Base-by-base conservation (phyloP, 208 protist species). In the Wallacemonas collosoma region DNA sequence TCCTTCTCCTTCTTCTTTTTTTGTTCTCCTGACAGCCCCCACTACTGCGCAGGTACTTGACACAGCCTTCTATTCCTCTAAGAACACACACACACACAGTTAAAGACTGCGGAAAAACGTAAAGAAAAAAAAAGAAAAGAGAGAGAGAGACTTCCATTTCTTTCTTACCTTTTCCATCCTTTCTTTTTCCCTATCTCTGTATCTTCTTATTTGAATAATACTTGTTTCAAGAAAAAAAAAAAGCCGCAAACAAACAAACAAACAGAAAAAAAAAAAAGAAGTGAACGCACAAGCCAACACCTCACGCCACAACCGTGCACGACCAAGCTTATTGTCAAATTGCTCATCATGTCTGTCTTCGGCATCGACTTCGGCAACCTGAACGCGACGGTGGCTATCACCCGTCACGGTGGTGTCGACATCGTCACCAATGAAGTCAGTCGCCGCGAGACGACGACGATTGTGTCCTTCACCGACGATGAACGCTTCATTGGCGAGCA, bases 361-460 rank as follows among this genome's bases (percentile, higher is more conserved):
- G 95, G 95, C 61, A 68, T 98, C 65, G 95, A 98, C 76, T 96
- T 98, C 60, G 95, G 95, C 48, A 96, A 93, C 68, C 67, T 94
- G 54, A 93, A 94, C 81, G 93, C 91, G 43, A 93, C 87, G 26
- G 89, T 98, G 15, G 87, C 90, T 54, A 90, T 95, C 69, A 95
- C 92, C 38, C 86, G 91, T 51, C 82, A 83, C 68, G 91, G 95
- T 62, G 91, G 92, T 47, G 87, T 98, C 51, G 92, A 98, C 76
- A 90, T 98, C 60, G 84, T 97, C 48, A 93, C 85, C 3, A 98
- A 98, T 63, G 95, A 97, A 71, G 90, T 97, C 39, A 93, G 87
- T 74, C 91, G 91, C 69, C 85, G 90, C 41, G 89, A 96, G 74
- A 97, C 90, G 43, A 93, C 88, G 26, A 93, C 91, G n/a, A 93